phyloP scores from a whole-genome alignment of 192 early-diverging fungal genomes.

The Linnemannia zychae region DNA sequence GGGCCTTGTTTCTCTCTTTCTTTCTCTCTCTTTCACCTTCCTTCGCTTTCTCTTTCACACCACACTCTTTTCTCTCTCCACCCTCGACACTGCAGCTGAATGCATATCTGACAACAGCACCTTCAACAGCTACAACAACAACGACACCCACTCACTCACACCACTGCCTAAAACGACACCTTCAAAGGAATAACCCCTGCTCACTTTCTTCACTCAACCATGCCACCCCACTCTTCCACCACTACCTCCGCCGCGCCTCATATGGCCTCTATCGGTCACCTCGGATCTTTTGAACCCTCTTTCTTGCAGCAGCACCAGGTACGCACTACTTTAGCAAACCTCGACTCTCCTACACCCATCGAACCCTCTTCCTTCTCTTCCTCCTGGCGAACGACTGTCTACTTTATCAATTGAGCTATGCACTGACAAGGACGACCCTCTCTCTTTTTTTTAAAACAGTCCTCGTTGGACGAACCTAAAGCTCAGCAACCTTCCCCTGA shows the following conservation, averaged over 20 bases:
- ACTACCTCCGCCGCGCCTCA: slow-evolving; percentile 1
- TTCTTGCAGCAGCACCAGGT: slow-evolving; percentile 36
- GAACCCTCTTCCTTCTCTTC: not conserved
- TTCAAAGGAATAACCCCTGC: not conserved
- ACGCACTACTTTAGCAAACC: not conserved
- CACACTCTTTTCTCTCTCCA: not conserved
- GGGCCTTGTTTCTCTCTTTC: not conserved
- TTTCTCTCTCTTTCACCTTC: not conserved
- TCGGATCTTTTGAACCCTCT: slow-evolving; percentile 7
- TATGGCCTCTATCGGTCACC: slow-evolving; percentile 2
- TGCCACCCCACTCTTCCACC: slow-evolving; percentile 43
- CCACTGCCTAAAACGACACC: not conserved
- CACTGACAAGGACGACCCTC: slow-evolving; percentile 4
- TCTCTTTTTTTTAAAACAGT: not conserved
- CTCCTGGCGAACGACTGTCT: not conserved
- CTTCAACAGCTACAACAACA: not conserved
- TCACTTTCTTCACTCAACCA: not conserved
- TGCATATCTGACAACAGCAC: not conserved
- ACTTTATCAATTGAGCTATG: not conserved
- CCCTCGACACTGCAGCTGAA: not conserved
- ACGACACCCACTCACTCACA: not conserved
- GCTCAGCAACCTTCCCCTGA: slow-evolving; percentile 14
- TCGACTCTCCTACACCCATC: not conserved
- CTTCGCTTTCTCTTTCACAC: not conserved
- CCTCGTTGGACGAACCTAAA: not conserved